phyloP scores from a whole-genome alignment of 2,329 filamentous ascomycete species.

The Penicillium paneum region DNA sequence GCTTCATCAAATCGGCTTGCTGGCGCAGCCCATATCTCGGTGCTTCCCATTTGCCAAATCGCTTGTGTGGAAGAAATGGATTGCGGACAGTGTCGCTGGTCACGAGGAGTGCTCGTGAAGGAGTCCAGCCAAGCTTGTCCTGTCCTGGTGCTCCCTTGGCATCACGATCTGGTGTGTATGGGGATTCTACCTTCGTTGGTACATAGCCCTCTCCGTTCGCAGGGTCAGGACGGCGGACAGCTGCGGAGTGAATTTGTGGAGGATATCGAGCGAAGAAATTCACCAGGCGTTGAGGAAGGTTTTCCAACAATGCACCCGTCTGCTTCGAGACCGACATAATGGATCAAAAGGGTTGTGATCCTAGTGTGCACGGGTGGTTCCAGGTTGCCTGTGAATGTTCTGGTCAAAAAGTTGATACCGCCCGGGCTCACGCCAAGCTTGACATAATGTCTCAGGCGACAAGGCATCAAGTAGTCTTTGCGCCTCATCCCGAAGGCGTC shows the following conservation, averaged over 20 bases:
- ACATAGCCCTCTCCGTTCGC: slow-evolving; percentile 21
- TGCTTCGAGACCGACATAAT: slow-evolving; percentile 22
- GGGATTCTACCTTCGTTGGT: slow-evolving; percentile 31
- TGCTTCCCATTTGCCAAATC: slow-evolving; percentile 78
- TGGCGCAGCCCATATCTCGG: slow-evolving; percentile 78
- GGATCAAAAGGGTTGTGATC: slow-evolving; percentile 12
- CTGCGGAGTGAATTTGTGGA: slow-evolving; percentile 54
- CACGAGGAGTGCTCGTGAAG: slow-evolving; percentile 35
- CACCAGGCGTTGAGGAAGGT: slow-evolving; percentile 71
- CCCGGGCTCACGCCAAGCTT: slow-evolving; percentile 1
- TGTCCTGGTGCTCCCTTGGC: slow-evolving; percentile 41
- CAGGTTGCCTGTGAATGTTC: not conserved
- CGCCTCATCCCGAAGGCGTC: not conserved
- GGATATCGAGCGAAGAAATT: slow-evolving; percentile 90
- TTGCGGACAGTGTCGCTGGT: slow-evolving; percentile 57
- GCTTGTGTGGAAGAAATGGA: slow-evolving; percentile 77
- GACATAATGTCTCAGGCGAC: not conserved
- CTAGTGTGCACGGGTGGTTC: not conserved
- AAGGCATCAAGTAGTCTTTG: not conserved
- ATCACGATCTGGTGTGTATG: slow-evolving; percentile 42
- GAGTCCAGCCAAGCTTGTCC: slow-evolving; percentile 30
- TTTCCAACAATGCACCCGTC: slow-evolving; percentile 3
- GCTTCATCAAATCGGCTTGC: slow-evolving; percentile 86
- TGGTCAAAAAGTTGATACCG: slow-evolving; percentile 10
- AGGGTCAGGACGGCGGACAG: slow-evolving; percentile 34